Percentiles rank a stretch among this genome's conserved stretches.
Evolutionary conservation across 2,329 filamentous ascomycete genomes (phyloP).

Genomic region (Metarhizium rileyi): DNA sequence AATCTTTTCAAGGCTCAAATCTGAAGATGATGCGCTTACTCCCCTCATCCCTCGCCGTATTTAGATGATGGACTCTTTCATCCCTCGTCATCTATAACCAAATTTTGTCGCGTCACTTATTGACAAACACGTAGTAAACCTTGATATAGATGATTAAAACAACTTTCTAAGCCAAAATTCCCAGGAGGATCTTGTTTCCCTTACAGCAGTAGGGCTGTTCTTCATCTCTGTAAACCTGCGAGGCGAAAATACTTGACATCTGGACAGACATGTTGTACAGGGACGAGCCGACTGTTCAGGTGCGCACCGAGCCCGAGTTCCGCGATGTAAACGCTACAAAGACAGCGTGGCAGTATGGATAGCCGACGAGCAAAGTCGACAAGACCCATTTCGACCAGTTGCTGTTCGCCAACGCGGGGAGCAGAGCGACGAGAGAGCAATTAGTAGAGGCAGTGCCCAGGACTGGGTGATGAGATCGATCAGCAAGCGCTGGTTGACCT

Average conservation of each 20-base stretch:
- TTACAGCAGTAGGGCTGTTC: constrained; percentile 22
- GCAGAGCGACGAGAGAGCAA: constrained; percentile 34
- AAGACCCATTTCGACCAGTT: constrained; percentile 23
- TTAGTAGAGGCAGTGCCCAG: constrained; percentile 44
- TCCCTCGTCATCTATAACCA: constrained; percentile 39
- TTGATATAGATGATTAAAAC: constrained; percentile 38
- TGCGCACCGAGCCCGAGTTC: constrained; percentile 49
- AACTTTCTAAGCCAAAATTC: constrained; percentile 37
- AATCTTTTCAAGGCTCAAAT: constrained; percentile 30
- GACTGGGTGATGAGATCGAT: constrained; percentile 35
- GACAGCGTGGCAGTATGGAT: constrained; percentile 25
- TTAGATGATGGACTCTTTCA: constrained; percentile 21
- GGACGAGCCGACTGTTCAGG: constrained; percentile 46
- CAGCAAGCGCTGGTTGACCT: constrained; percentile 27
- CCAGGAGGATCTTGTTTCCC: constrained; percentile 42
- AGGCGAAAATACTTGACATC: constrained; percentile 21
- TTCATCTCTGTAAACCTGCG: constrained; percentile 30
- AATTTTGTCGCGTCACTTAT: constrained; percentile 30
- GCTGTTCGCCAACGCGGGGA: constrained; percentile 12
- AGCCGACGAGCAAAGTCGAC: constrained; percentile 23
- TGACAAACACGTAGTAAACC: constrained; percentile 40
- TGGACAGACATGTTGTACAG: constrained; percentile 41
- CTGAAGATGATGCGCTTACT: constrained; percentile 34
- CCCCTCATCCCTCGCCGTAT: constrained; percentile 31
- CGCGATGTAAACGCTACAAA: constrained; percentile 47